These are phyloP conservation scores for Niebla homalea DNA, from an alignment of 495 filamentous ascomycete genomes.

Conservation along the genomic window DNA sequence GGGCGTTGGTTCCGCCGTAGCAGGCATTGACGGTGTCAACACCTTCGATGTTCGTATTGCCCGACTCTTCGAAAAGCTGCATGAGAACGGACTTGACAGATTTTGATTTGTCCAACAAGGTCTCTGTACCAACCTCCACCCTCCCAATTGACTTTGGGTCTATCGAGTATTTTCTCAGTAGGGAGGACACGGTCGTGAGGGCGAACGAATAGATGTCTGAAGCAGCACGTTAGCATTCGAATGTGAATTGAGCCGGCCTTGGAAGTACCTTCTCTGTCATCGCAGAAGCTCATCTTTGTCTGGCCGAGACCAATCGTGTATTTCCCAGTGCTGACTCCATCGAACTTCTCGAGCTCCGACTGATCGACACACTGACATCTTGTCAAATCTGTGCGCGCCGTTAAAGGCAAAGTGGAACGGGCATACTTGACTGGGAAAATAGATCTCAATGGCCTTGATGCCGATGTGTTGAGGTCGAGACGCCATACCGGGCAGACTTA, in stretches of 20 bases:
- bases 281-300: constrained; percentile 99
- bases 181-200: constrained; percentile 76
- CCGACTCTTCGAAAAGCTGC: constrained; percentile 81
- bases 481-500: constrained; percentile 44
- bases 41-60: constrained; percentile 88
- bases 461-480: constrained; percentile 88
- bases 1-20: constrained; percentile 94
- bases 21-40: constrained; percentile 95
- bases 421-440: constrained; percentile 88
- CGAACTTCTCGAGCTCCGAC: constrained; percentile 90
- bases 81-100: constrained; percentile 99
- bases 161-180: constrained; percentile 86
- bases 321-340: constrained; percentile 87
- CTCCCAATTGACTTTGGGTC: constrained; percentile 82
- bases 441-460: constrained; percentile 99
- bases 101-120: constrained; percentile 97
- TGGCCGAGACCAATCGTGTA: constrained; percentile 99
- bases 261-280: constrained; percentile 82
- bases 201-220: constrained; percentile 96
- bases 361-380: constrained; percentile 80
- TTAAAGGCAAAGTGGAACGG: constrained; percentile 1
- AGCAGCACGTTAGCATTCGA: not conserved
- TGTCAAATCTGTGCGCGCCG: too few relatives aligned
- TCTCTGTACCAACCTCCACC: constrained; percentile 96
- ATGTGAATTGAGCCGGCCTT: not conserved